phyloP scores from a whole-genome alignment of 139 green algal species.

The Gonium pectorale region DNA sequence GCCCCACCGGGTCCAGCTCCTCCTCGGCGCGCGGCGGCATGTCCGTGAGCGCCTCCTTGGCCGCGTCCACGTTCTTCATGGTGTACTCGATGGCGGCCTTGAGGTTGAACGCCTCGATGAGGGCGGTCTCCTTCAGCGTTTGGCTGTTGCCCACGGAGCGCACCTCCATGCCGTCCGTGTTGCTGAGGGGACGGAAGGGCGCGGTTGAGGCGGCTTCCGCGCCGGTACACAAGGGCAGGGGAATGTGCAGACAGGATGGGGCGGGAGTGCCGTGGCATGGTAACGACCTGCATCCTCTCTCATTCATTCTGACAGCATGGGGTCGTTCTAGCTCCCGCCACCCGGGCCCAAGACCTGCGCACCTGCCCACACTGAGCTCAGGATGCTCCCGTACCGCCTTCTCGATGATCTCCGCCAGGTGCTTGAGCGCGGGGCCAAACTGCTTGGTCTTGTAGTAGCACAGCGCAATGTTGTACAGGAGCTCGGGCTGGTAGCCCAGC shows the following conservation, averaged over 20 bases:
- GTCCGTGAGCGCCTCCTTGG: conserved; percentile 82
- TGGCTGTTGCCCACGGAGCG: conserved; percentile 89
- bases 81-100: conserved; percentile 88
- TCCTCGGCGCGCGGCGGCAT: conserved; percentile 85
- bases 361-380: conserved; percentile 87
- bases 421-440: conserved; percentile 81
- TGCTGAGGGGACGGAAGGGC: conserved; percentile 47
- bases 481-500: conserved; percentile 64
- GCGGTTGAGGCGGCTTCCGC: background rate
- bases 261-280: background rate
- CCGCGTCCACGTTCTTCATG: conserved; percentile 80
- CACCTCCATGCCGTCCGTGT: conserved; percentile 78
- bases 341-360: too few relatives aligned
- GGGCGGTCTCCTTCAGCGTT: conserved; percentile 81
- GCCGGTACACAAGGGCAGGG: too few relatives aligned
- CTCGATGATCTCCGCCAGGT: conserved; percentile 90
- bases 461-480: conserved; percentile 87
- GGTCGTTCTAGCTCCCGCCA: too few relatives aligned
- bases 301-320: too few relatives aligned
- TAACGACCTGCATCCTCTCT: too few relatives aligned
- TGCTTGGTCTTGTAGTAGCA: conserved; percentile 88
- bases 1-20: conserved; percentile 88
- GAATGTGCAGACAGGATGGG: background rate
- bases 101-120: conserved; percentile 94
- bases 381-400: conserved; percentile 83